These are phyloP conservation scores for Catenaria anguillulae DNA, from an alignment of 371 early-diverging fungal genomes.

Conservation along the genomic window DNA sequence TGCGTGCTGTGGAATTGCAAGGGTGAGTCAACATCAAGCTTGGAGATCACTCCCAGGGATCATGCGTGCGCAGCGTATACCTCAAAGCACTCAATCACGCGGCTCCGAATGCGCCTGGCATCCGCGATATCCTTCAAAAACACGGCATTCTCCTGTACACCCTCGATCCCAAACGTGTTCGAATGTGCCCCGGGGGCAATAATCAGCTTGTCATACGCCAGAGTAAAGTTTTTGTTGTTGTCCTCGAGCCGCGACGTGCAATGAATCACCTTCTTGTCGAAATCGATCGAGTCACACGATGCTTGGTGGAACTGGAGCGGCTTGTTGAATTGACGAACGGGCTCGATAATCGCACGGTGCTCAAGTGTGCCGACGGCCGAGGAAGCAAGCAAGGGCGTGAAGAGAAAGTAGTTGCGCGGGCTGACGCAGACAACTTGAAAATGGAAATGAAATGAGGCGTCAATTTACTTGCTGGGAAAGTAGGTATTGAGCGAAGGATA, in stretches of 20 bases:
- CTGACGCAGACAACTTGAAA: constrained; percentile 11
- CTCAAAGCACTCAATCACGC: constrained; percentile 41
- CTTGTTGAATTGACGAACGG: constrained; percentile 49
- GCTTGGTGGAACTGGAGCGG: constrained; percentile 46
- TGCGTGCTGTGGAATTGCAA: constrained; percentile 9
- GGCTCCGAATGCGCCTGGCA: constrained; percentile 50
- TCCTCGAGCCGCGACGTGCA: constrained; percentile 26
- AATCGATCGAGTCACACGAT: constrained; percentile 45
- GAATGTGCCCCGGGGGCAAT: constrained; percentile 65
- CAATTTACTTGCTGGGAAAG: no score
- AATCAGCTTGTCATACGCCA: constrained; percentile 62
- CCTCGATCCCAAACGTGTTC: constrained; percentile 66
- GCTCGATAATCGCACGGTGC: constrained; percentile 61
- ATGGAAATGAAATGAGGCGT: no score
- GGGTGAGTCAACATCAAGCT: constrained; percentile 16
- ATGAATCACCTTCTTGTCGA: constrained; percentile 35
- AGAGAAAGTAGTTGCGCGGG: constrained; percentile 64
- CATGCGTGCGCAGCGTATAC: constrained; percentile 12
- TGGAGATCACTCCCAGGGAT: constrained; percentile 16
- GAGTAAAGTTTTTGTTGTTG: constrained; percentile 23
- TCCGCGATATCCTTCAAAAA: constrained; percentile 59
- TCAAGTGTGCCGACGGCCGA: constrained; percentile 69
- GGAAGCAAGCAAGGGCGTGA: constrained; percentile 59
- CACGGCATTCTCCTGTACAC: constrained; percentile 42
- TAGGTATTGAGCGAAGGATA: constrained; percentile 6